Percentiles rank a stretch among this genome's conserved stretches.
Conservation (phyloP, 2,329 filamentous ascomycete genomes). For the Aspergillus jensenii region DNA sequence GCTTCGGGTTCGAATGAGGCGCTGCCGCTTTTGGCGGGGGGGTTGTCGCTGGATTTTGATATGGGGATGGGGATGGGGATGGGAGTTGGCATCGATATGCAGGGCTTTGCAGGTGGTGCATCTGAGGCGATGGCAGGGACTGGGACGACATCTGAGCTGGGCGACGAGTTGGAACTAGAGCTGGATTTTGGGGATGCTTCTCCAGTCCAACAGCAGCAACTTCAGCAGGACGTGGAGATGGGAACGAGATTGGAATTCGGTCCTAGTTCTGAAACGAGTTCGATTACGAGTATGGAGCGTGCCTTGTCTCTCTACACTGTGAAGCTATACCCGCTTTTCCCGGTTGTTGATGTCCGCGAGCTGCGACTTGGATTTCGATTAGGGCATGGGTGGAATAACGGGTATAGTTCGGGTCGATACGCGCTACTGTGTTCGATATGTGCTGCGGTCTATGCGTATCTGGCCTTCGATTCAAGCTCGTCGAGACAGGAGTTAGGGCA, state of each 20-base stretch:
- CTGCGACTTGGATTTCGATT: neutral
- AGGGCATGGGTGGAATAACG: neutral
- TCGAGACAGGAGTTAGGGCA: neutral
- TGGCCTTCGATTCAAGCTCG: neutral
- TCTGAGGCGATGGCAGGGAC: neutral
- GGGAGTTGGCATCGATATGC: neutral
- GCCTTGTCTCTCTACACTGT: neutral
- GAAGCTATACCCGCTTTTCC: slow-evolving; percentile 1
- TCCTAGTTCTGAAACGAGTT: too few relatives aligned
- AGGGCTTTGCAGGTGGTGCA: neutral
- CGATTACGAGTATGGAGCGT: too few relatives aligned
- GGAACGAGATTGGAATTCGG: neutral
- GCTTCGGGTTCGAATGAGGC: neutral
- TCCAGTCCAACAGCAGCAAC: neutral
- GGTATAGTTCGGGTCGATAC: neutral
- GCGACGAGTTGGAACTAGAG: neutral
- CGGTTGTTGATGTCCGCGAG: neutral
- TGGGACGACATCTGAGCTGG: neutral
- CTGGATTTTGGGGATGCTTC: neutral
- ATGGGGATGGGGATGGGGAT: neutral
- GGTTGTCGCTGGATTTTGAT: neutral
- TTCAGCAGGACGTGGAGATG: neutral
- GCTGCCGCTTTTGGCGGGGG: neutral
- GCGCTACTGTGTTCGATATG: neutral
- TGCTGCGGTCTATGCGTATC: neutral